A percentile compares a stretch with the other conserved stretches of the same genome.
Conservation (phyloP, 2,329 filamentous ascomycete genomes). For the Neonectria punicea region DNA sequence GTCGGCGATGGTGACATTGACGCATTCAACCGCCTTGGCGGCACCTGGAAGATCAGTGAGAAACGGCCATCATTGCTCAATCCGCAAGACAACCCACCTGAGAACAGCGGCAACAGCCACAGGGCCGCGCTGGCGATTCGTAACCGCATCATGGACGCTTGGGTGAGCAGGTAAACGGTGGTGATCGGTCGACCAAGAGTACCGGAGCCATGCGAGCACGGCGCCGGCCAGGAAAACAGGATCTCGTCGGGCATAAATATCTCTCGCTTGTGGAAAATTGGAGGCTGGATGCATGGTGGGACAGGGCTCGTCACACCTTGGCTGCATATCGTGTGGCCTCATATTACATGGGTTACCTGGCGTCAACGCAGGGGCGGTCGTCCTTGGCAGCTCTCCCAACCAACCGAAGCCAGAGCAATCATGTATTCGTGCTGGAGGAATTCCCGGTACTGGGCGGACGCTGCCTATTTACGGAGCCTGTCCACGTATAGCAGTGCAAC, state of each 20-base stretch:
- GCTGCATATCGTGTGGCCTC: background rate
- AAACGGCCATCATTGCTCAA: background rate
- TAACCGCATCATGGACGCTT: conserved; percentile 7
- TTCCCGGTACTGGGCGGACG: background rate
- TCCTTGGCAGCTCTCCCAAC: background rate
- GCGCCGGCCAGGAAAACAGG: background rate
- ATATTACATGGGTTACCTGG: background rate
- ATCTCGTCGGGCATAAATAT: conserved; percentile 9
- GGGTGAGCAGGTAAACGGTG: background rate
- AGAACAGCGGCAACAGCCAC: conserved; percentile 12
- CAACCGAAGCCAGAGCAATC: background rate
- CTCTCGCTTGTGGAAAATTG: conserved; percentile 3
- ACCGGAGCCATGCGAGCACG: background rate
- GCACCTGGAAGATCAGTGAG: conserved; percentile 1
- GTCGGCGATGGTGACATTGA: conserved; percentile 28
- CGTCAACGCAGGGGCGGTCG: background rate
- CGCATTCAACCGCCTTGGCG: conserved; percentile 14
- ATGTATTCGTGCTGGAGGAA: background rate
- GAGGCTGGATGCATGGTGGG: background rate
- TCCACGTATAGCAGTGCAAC: background rate
- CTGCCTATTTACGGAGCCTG: background rate
- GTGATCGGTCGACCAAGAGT: background rate
- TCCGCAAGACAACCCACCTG: conserved; percentile 2
- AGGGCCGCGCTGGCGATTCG: conserved; percentile 4
- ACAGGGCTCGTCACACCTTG: background rate